Evolutionary conservation across 164 flowering plant genomes (phyloP).

Genomic region (Macadamia tetraphylla): DNA sequence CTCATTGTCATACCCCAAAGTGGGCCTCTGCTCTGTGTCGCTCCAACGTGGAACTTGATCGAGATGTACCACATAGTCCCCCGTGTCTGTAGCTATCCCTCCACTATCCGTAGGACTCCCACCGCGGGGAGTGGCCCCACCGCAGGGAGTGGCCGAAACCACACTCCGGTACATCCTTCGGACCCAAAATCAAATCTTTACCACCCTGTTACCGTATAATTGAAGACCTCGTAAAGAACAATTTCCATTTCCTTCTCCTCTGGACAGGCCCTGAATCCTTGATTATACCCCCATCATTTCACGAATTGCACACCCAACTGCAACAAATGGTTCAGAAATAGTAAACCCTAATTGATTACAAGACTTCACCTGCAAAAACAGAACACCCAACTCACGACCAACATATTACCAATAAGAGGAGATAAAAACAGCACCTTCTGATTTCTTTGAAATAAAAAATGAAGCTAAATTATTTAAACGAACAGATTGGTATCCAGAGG

Average conservation of each 20-base stretch:
- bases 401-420: background rate
- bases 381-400: background rate
- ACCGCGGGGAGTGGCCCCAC: slow-evolving; percentile 37
- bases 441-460: background rate
- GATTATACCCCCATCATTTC: background rate
- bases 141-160: slow-evolving; percentile 40
- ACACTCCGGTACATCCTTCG: slow-evolving; percentile 53
- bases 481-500: background rate
- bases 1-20: slow-evolving; percentile 43
- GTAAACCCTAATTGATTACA: background rate
- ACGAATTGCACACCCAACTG: background rate
- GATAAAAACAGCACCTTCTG: background rate
- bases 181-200: background rate
- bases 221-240: background rate
- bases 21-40: slow-evolving; percentile 62
- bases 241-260: background rate
- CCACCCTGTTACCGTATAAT: background rate
- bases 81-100: slow-evolving; percentile 62
- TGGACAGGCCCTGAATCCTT: background rate
- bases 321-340: background rate
- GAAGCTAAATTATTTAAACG: background rate
- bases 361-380: background rate
- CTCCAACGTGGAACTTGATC: slow-evolving; percentile 97
- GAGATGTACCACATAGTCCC: slow-evolving; percentile 59
- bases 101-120: slow-evolving; percentile 4